Conservation (phyloP, 1,284 basidiomycete genomes). For the Neonothopanus nambi region DNA sequence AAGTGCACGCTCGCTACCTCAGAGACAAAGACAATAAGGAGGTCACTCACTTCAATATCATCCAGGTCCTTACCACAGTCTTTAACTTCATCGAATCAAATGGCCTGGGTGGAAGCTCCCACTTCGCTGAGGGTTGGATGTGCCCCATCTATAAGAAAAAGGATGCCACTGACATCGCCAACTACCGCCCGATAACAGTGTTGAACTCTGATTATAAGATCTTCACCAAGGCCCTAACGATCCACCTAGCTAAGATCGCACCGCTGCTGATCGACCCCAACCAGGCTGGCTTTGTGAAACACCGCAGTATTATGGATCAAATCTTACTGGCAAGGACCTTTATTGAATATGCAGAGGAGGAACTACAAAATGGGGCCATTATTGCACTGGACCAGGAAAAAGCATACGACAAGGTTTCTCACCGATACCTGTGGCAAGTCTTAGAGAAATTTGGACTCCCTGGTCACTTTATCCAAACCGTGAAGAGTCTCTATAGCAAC, state of each 20-base stretch:
- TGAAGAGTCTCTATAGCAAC: constrained; percentile 32
- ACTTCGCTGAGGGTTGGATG: constrained; percentile 17
- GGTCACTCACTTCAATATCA: constrained; percentile 2
- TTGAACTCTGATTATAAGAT: constrained; percentile 12
- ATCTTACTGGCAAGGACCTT: constrained; percentile 16
- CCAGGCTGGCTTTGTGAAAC: constrained; percentile 22
- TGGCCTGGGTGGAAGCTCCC: too few species aligned
- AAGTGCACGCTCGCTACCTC: background rate
- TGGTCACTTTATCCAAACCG: constrained; percentile 24
- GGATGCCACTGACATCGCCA: constrained; percentile 18
- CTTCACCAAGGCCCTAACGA: constrained; percentile 6
- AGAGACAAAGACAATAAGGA: background rate
- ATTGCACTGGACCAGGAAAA: constrained; percentile 26
- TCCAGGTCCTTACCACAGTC: background rate
- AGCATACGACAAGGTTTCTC: constrained; percentile 23
- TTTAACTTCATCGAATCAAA: constrained; percentile 17
- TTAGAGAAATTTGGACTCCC: constrained; percentile 29
- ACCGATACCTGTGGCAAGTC: constrained; percentile 33
- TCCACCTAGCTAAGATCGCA: background rate
- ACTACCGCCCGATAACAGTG: constrained; percentile 32
- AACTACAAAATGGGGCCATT: constrained; percentile 18
- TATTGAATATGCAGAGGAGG: constrained; percentile 17
- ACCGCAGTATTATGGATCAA: constrained; percentile 20
- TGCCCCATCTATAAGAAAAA: constrained; percentile 17
- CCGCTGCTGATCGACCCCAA: constrained; percentile 13